Evolutionary conservation across 768 basidiomycete species (phyloP).

Genomic region (Pleurotus cornucopiae): DNA sequence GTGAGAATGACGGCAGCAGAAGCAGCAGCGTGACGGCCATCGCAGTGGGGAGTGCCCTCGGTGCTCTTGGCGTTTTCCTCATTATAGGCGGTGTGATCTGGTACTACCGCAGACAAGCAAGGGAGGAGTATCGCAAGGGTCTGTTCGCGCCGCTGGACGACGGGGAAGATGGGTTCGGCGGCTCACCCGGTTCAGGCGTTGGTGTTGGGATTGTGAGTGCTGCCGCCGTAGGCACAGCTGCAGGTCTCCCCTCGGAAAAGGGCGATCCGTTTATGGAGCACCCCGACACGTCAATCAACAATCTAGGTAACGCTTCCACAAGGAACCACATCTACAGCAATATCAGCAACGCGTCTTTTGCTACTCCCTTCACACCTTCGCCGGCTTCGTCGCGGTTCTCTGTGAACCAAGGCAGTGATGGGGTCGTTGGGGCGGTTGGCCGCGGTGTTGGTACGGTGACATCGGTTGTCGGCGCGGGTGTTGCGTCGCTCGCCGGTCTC

Average conservation of each 20-base stretch:
- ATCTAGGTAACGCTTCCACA: not conserved
- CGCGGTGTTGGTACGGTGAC: conserved; percentile 17
- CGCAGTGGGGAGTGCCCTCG: conserved; percentile 55
- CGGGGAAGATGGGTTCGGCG: conserved; percentile 17
- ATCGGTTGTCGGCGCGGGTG: conserved; percentile 5
- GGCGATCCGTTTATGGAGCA: not conserved
- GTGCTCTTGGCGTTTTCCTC: conserved; percentile 46
- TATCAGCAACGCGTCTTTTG: conserved; percentile 4
- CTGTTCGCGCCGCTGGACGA: conserved; percentile 18
- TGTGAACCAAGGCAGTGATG: not conserved
- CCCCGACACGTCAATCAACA: not conserved
- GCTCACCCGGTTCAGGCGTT: not conserved
- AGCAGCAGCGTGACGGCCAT: conserved; percentile 38
- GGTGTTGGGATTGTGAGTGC: not conserved
- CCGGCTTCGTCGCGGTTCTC: not conserved
- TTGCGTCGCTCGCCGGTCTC: conserved; percentile 7
- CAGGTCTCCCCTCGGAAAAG: not conserved
- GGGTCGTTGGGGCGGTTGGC: conserved; percentile 13
- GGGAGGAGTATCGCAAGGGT: conserved; percentile 12
- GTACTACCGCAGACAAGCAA: conserved; percentile 29
- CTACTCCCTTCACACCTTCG: conserved; percentile 2
- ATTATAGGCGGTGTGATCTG: conserved; percentile 30
- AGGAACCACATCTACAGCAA: not conserved
- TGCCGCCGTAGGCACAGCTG: conserved; percentile 1
- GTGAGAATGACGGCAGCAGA: conserved; percentile 9